Conservation (phyloP, 495 filamentous ascomycete genomes). For the Aspergillus biplanus region DNA sequence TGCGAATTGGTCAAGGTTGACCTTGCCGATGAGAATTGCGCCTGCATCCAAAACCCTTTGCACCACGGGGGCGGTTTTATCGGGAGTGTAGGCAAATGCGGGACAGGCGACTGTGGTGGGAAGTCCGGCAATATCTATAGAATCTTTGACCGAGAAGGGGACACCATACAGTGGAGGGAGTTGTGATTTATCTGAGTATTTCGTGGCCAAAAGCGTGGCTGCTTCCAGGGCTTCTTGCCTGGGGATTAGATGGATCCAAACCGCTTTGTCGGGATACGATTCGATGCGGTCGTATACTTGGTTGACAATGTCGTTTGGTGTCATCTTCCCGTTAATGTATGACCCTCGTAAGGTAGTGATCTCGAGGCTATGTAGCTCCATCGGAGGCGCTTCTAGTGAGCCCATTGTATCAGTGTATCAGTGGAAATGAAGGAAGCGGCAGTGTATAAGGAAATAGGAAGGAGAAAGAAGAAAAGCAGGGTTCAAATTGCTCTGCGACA, state of each 20-base stretch:
- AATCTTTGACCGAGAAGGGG: constrained; percentile 15
- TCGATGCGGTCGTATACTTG: constrained; percentile 10
- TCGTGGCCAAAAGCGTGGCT: background rate
- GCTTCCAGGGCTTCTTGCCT: constrained; percentile 4
- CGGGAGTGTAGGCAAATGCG: constrained; percentile 12
- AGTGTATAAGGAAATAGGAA: background rate
- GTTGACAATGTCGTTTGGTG: background rate
- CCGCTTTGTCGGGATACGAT: constrained; percentile 3
- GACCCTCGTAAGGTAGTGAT: constrained; percentile 3
- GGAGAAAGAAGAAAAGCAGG: background rate
- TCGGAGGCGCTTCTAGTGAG: background rate
- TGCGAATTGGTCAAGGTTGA: constrained; percentile 15
- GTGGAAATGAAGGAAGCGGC: background rate
- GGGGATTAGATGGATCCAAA: constrained; percentile 13
- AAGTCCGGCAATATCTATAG: constrained; percentile 5
- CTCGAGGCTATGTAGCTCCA: constrained; percentile 1
- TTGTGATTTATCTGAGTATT: background rate
- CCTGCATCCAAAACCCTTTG: constrained; percentile 11
- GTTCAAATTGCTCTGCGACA: no score
- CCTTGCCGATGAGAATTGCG: constrained; percentile 13
- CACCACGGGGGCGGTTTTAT: background rate
- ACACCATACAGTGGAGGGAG: constrained; percentile 8
- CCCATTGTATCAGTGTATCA: background rate
- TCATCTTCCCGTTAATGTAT: background rate
- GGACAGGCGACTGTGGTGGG: constrained; percentile 13